A percentile compares a stretch with the other conserved stretches of the same genome.
These are phyloP conservation scores for Pittosporum tobira DNA, from an alignment of 129 eudicot genomes.

Conservation along the genomic window DNA sequence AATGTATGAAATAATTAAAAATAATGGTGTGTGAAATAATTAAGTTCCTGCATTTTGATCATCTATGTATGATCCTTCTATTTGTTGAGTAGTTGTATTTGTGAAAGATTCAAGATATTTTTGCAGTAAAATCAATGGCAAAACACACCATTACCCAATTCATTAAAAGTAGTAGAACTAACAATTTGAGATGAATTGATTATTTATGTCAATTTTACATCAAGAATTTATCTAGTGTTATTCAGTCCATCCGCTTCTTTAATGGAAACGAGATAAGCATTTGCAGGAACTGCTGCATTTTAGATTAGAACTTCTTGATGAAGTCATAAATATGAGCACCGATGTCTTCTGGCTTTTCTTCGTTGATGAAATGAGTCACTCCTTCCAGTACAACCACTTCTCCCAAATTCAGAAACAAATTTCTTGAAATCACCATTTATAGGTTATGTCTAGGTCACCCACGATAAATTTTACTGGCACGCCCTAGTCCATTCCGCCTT, in stretches of 20 bases:
- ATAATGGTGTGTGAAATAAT: background rate
- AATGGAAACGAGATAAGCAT: too few relatives aligned
- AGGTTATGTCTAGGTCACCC: constrained; percentile 82
- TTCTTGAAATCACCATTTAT: too few relatives aligned
- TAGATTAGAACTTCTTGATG: background rate
- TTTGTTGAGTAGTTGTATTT: background rate
- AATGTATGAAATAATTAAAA: background rate
- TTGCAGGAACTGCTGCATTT: too few relatives aligned
- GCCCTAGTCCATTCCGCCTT: constrained; percentile 62
- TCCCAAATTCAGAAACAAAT: too few relatives aligned
- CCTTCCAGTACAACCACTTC: too few relatives aligned
- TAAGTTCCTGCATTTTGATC: background rate
- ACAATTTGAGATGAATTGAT: background rate
- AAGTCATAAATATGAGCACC: background rate
- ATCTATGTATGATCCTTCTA: background rate
- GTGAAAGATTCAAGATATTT: too few relatives aligned
- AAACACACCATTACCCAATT: too few relatives aligned
- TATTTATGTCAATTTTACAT: background rate
- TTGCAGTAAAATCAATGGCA: too few relatives aligned
- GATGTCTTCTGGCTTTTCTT: background rate
- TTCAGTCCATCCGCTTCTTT: too few relatives aligned
- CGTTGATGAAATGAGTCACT: too few relatives aligned
- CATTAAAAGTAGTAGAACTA: too few relatives aligned
- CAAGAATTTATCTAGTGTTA: background rate
- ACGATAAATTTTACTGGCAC: constrained; percentile 80